Percentiles rank a stretch among this genome's conserved stretches.
Conservation (phyloP, 106 monocot genomes). For the Allium sativum region DNA sequence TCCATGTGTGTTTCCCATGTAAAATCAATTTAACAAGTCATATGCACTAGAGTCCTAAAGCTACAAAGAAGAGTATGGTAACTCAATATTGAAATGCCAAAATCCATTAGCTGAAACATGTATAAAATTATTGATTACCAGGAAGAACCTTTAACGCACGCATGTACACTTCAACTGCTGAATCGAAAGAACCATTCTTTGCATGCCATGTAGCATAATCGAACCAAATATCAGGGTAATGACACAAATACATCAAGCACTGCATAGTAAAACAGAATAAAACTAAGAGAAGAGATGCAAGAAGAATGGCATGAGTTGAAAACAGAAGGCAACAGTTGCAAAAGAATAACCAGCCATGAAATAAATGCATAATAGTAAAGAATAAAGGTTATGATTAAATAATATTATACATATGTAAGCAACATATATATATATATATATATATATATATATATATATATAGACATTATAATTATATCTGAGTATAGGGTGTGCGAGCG, state of each 20-base stretch:
- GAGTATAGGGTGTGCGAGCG: no score
- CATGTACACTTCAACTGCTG: conserved; percentile 74
- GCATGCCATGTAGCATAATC: conserved; percentile 92
- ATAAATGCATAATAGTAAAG: no score
- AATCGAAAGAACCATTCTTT: conserved; percentile 78
- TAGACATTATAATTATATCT: not conserved
- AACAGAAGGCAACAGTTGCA: not conserved
- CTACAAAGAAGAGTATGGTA: not conserved
- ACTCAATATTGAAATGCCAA: no score
- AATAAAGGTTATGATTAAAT: not conserved
- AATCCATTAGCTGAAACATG: no score
- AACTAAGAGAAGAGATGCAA: not conserved
- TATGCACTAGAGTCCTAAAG: not conserved
- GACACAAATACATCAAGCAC: conserved; percentile 89
- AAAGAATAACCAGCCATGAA: no score
- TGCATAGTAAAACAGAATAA: conserved; percentile 19
- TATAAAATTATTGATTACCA: conserved; percentile 34
- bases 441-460: no score
- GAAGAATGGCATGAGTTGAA: not conserved
- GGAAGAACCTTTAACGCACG: conserved; percentile 95
- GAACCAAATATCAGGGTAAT: conserved; percentile 99
- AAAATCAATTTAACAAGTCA: not conserved
- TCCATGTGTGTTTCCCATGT: no score
- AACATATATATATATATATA: no score
- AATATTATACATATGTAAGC: no score